These are phyloP conservation scores for Populus hybrid DNA, from an alignment of 441 rosid genomes.

Conservation along the genomic window DNA sequence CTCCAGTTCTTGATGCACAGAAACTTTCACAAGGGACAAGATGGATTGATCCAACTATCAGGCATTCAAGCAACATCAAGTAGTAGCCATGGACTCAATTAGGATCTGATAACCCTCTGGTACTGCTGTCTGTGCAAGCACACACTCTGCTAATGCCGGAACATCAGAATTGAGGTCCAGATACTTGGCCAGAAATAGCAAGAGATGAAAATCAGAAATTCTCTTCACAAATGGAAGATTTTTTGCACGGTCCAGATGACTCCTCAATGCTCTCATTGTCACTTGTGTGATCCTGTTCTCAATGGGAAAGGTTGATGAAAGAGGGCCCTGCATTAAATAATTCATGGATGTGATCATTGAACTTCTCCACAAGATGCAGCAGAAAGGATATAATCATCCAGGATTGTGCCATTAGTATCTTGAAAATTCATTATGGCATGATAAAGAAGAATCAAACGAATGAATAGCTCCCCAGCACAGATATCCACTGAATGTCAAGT, in stretches of 20 bases:
- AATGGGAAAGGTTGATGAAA: constrained; percentile 71
- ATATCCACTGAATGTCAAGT: neutral
- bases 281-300: constrained; percentile 64
- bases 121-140: constrained; percentile 47
- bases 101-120: constrained; percentile 88
- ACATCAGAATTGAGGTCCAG: constrained; percentile 65
- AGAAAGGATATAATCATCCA: neutral
- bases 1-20: neutral
- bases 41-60: neutral
- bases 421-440: neutral
- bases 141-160: constrained; percentile 74
- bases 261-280: constrained; percentile 65
- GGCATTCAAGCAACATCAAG: constrained; percentile 31
- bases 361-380: neutral
- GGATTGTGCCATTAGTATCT: neutral
- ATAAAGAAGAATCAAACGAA: neutral
- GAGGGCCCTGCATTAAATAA: constrained; percentile 57
- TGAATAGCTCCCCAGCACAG: neutral
- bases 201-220: constrained; percentile 82
- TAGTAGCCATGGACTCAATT: constrained; percentile 72
- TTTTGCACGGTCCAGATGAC: constrained; percentile 63
- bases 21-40: neutral
- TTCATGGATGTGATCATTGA: neutral
- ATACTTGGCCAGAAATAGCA: constrained; percentile 63
- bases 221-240: too few relatives aligned